A percentile compares a stretch with the other conserved stretches of the same genome.
Evolutionary conservation across 1,139 yeast species (phyloP).

Genomic region (Suhomyces yuchorum): DNA sequence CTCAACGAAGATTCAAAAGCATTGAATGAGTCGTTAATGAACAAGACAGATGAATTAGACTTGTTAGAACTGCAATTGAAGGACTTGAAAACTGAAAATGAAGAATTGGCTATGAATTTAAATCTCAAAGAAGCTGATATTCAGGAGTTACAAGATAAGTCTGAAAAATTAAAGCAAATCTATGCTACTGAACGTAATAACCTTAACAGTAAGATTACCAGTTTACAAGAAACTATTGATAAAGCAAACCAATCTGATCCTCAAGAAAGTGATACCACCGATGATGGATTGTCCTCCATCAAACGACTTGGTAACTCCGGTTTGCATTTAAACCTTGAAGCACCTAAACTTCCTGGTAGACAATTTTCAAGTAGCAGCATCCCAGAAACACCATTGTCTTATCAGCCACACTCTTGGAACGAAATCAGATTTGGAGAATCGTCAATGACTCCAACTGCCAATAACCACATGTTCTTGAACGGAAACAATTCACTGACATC

Average conservation of each 20-base stretch:
- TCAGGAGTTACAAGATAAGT: slow-evolving; percentile 32
- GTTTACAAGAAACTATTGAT: slow-evolving; percentile 24
- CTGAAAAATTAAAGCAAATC: slow-evolving; percentile 32
- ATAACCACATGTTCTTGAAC: slow-evolving; percentile 29
- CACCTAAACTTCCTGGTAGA: slow-evolving; percentile 11
- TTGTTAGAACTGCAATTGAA: slow-evolving; percentile 19
- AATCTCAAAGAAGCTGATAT: slow-evolving; percentile 30
- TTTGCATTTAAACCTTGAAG: slow-evolving; percentile 21
- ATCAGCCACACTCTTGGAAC: slow-evolving; percentile 13
- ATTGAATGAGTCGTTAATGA: slow-evolving; percentile 22
- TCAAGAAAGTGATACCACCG: not conserved
- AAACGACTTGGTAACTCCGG: slow-evolving; percentile 13
- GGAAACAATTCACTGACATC: slow-evolving; percentile 14
- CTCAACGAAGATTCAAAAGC: slow-evolving; percentile 32
- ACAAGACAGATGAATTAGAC: slow-evolving; percentile 29
- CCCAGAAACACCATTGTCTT: slow-evolving; percentile 11
- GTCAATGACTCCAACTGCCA: slow-evolving; percentile 14
- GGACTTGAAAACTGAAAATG: slow-evolving; percentile 19
- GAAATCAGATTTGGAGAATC: slow-evolving; percentile 41
- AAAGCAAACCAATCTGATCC: slow-evolving; percentile 1
- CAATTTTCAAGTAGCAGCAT: slow-evolving; percentile 7
- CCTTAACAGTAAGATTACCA: slow-evolving; percentile 30
- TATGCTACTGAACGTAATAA: slow-evolving; percentile 35
- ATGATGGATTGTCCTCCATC: slow-evolving; percentile 1
- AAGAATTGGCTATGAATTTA: slow-evolving; percentile 24